A percentile compares a stretch with the other conserved stretches of the same genome.
Evolutionary conservation across 1,139 yeast species (phyloP).

Genomic region (Yamadazyma trypodendri): DNA sequence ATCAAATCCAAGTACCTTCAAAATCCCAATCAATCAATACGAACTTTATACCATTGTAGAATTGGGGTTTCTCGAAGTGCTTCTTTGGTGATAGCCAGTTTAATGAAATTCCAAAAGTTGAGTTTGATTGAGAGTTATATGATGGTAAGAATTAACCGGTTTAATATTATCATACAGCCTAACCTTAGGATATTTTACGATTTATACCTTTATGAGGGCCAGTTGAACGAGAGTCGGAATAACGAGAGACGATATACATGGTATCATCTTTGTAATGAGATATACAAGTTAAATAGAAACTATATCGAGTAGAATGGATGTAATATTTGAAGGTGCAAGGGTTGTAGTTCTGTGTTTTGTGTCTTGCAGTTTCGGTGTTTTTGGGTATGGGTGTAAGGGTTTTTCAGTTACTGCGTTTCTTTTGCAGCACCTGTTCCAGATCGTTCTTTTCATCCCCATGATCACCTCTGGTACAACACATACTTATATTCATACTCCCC

Average conservation of each 20-base stretch:
- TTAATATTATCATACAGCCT: conserved; percentile 90
- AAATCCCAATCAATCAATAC: conserved; percentile 25
- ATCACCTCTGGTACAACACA: conserved; percentile 13
- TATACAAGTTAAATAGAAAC: conserved; percentile 32
- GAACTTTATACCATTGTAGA: conserved; percentile 80
- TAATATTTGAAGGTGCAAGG: too few relatives aligned
- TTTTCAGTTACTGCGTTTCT: too few relatives aligned
- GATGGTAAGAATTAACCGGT: conserved; percentile 76
- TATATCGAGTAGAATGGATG: conserved; percentile 21
- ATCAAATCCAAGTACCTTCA: conserved; percentile 32
- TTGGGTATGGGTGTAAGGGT: too few relatives aligned
- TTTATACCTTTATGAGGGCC: conserved; percentile 74
- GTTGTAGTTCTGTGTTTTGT: too few relatives aligned
- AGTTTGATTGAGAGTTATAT: conserved; percentile 73
- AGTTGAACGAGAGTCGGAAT: conserved; percentile 21
- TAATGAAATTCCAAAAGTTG: conserved; percentile 69
- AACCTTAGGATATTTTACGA: conserved; percentile 85
- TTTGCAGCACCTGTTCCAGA: too few relatives aligned
- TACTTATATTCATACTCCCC: conserved; percentile 54
- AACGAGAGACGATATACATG: conserved; percentile 21
- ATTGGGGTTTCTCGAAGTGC: conserved; percentile 93
- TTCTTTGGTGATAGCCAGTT: conserved; percentile 85
- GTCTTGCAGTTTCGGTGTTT: too few relatives aligned
- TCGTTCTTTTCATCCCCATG: too few relatives aligned
- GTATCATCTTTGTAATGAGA: conserved; percentile 37